Evolutionary conservation across 2,329 filamentous ascomycete genomes (phyloP), one percentile per base, ranked within the genome.

Genomic region (Diaporthe velutina): DNA sequence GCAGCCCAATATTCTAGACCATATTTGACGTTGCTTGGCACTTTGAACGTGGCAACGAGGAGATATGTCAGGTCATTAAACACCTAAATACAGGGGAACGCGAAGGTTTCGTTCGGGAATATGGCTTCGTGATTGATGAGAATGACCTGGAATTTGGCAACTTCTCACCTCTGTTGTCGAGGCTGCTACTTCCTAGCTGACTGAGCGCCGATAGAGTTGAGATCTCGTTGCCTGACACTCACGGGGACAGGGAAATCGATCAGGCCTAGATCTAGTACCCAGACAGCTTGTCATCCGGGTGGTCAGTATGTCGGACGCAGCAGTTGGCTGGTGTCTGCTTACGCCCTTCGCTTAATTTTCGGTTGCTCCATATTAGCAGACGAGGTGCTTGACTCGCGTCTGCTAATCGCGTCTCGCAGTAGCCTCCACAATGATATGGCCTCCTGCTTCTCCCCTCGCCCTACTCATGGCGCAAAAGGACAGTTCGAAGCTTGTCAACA

Each of bases 131-230:
- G 15, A 42, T 42, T 42, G 15, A 0, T 17, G 40, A 0, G 19
- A 42, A 42, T 0, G 0, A 42, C 40, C 0, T 17, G 5, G 19
- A 0, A 19, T 13, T 13, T 42, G 5, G 40, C n/a, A 2, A 19
- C 19, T 42, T 1, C 17, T 19, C 19, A 2, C 5, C 17, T 0
- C 10, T 19, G 40, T 19, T 42, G 1, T 0, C 19, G 15, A 42
- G 7, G 19, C 1, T 2, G 40, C 8, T 17, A 19, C 15, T 42
- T 17, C 1, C 15, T 42, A 19, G 40, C 0, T 42, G 40, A 42
- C 19, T 2, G 40, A 19, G 40, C 19, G 19, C 15, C 15, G 15
- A 42, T 42, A 17, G 40, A 17, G 15, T 17, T 13, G 1, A 42
- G 40, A 42, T 42, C 1, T 19, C 1, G 8, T 42, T 19, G 40